Evolutionary conservation across 2,329 filamentous ascomycete species (phyloP).

Genomic region (Xylaria sp.): DNA sequence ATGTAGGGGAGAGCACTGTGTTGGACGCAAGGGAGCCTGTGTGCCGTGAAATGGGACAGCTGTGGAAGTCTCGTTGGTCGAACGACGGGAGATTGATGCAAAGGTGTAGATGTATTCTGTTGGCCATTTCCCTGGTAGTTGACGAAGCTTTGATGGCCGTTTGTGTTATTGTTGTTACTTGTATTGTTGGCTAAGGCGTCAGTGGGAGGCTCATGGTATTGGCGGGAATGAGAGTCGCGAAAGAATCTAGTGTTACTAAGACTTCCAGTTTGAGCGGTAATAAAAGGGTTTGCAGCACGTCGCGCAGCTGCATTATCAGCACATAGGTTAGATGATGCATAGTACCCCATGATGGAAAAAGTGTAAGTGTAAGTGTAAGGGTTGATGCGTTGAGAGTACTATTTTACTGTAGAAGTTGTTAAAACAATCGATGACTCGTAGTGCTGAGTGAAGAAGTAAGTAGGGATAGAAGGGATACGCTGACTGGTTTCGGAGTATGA

Average conservation of each 20-base stretch:
- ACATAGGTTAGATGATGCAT: not conserved
- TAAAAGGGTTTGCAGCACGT: no score
- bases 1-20: not conserved
- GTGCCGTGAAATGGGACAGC: not conserved
- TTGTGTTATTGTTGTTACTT: not conserved
- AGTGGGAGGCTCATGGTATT: not conserved
- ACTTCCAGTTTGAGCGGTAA: not conserved
- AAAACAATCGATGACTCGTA: not conserved
- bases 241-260: not conserved
- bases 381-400: not conserved
- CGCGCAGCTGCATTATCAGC: not conserved
- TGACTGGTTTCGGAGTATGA: not conserved
- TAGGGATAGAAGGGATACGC: not conserved
- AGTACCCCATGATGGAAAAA: slow-evolving; percentile 8
- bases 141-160: not conserved
- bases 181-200: no score
- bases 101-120: not conserved
- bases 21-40: no score
- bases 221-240: no score
- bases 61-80: not conserved
- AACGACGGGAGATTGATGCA: no score
- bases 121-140: not conserved
- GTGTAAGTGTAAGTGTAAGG: not conserved
- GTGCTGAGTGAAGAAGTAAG: not conserved
- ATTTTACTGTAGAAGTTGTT: no score